These are phyloP conservation scores for Xylona heveae DNA, from an alignment of 495 filamentous ascomycete genomes.

Conservation along the genomic window DNA sequence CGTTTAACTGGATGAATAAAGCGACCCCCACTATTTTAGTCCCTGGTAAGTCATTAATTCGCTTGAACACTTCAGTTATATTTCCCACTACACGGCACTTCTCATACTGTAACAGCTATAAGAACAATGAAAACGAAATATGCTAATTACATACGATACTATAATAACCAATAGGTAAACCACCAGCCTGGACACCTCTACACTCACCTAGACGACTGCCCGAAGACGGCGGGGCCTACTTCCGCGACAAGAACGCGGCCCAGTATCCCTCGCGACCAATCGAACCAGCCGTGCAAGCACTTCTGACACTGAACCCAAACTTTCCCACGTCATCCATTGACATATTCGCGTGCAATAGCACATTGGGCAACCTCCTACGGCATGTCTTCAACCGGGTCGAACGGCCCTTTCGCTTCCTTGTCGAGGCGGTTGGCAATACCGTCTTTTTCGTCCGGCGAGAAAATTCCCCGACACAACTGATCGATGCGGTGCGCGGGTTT, in stretches of 20 bases:
- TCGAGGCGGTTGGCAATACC: constrained; percentile 36
- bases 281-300: constrained; percentile 31
- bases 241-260: constrained; percentile 41
- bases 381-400: constrained; percentile 26
- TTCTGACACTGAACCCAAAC: constrained; percentile 16
- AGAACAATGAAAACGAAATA: constrained; percentile 1
- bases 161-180: constrained; percentile 24
- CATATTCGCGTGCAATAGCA: constrained; percentile 39
- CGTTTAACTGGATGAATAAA: constrained; percentile 31
- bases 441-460: constrained; percentile 40
- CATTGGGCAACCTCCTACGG: constrained; percentile 32
- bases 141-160: too few relatives aligned
- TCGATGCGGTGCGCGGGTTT: constrained; percentile 31
- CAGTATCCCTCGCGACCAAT: constrained; percentile 30
- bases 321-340: constrained; percentile 24
- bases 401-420: constrained; percentile 32
- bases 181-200: constrained; percentile 35
- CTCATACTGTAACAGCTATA: not conserved
- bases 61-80: not conserved
- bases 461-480: constrained; percentile 28
- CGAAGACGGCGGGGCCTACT: constrained; percentile 29
- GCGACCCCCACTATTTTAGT: constrained; percentile 22
- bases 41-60: constrained; percentile 21
- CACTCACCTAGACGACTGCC: constrained; percentile 15
- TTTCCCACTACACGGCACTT: not conserved